Conservation (phyloP, 495 filamentous ascomycete species). For the Lepraria neglecta region DNA sequence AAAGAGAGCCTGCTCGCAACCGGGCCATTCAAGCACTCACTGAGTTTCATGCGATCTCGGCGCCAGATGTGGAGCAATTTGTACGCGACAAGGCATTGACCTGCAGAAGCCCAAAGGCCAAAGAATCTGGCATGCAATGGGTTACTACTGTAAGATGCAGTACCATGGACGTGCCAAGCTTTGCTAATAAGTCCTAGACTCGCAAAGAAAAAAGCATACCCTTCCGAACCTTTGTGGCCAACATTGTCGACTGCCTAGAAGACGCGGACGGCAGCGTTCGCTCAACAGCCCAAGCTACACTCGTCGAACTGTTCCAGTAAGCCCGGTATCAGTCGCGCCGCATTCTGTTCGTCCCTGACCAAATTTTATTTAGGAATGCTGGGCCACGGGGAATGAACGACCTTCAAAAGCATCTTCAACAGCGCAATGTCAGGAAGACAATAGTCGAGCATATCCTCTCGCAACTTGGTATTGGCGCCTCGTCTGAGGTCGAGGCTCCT, state of each 20-base stretch:
- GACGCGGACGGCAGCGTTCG: constrained; percentile 82
- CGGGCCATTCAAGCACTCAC: constrained; percentile 65
- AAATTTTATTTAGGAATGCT: constrained; percentile 50
- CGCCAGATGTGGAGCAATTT: constrained; percentile 66
- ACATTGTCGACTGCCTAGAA: constrained; percentile 76
- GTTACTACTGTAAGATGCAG: constrained; percentile 53
- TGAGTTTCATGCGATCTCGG: constrained; percentile 56
- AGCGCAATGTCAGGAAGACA: constrained; percentile 71
- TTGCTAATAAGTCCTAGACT: constrained; percentile 49
- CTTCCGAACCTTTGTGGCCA: constrained; percentile 76
- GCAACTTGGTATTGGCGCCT: constrained; percentile 52
- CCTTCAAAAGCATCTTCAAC: constrained; percentile 72
- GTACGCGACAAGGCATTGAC: constrained; percentile 72
- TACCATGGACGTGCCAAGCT: constrained; percentile 13
- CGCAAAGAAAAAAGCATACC: constrained; percentile 66
- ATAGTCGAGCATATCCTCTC: constrained; percentile 73
- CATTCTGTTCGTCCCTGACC: constrained; percentile 16
- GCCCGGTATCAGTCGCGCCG: constrained; percentile 22
- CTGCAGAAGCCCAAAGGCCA: constrained; percentile 73
- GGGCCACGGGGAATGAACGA: constrained; percentile 80
- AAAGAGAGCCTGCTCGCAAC: constrained; percentile 70
- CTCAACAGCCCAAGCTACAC: constrained; percentile 70
- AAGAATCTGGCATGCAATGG: constrained; percentile 80
- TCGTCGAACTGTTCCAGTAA: constrained; percentile 81
- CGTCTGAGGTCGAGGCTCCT: constrained; percentile 27